Conservation (phyloP, 305 asterid species). For the Nicotiana rustica region DNA sequence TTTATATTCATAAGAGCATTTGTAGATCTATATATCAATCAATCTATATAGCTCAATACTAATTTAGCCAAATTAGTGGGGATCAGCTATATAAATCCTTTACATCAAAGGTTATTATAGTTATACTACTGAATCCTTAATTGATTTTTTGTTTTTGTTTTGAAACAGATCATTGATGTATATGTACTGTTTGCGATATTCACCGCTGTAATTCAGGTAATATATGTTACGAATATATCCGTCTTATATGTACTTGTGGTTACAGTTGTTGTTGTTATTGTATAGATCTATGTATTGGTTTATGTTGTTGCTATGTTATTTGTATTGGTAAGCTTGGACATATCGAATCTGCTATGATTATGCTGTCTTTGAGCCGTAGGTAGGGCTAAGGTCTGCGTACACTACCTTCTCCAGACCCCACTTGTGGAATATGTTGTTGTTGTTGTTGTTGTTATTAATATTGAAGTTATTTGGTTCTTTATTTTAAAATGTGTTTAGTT, state of each 20-base stretch:
- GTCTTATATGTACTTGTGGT: background rate
- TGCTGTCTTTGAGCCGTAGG: no score
- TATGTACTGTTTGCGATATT: constrained; percentile 63
- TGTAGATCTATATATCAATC: no score
- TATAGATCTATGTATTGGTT: background rate
- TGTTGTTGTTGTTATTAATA: no score
- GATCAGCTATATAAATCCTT: background rate
- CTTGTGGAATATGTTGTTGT: no score
- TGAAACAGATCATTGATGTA: constrained; percentile 72
- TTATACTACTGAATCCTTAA: background rate
- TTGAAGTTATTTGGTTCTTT: background rate
- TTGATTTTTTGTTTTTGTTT: background rate
- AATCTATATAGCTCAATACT: background rate
- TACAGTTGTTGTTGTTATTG: background rate
- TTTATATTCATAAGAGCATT: background rate
- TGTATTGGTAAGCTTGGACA: background rate
- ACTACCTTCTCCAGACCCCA: no score
- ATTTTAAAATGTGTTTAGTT: background rate
- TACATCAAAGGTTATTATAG: no score
- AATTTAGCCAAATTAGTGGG: background rate
- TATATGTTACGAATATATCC: background rate
- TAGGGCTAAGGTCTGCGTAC: no score
- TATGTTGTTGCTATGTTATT: background rate
- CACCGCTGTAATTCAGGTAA: constrained; percentile 79
- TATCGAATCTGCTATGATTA: no score